Percentiles rank a stretch among this genome's conserved stretches.
Conservation (phyloP, 805 yeast species). For the Zygosaccharomyces lentus region DNA sequence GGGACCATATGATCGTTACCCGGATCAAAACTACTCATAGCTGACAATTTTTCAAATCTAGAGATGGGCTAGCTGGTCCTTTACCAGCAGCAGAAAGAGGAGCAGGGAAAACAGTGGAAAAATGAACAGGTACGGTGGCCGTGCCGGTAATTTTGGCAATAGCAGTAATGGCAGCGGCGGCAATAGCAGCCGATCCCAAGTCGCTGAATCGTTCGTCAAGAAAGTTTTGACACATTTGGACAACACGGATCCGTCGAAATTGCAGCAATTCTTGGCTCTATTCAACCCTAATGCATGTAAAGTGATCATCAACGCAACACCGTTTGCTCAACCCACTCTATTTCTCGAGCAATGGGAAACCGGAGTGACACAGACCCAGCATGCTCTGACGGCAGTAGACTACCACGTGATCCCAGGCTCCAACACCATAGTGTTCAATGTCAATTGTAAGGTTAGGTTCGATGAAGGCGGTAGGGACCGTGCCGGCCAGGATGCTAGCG, state of each 20-base stretch:
- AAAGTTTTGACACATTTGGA: slow-evolving; percentile 35
- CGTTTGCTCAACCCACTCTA: slow-evolving; percentile 29
- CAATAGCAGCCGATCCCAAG: slow-evolving; percentile 25
- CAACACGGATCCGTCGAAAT: slow-evolving; percentile 30
- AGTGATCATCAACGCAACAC: slow-evolving; percentile 31
- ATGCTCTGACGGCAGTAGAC: slow-evolving; percentile 59
- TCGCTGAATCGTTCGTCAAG: slow-evolving; percentile 33
- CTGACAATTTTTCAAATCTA: slow-evolving; percentile 1
- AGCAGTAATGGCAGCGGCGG: slow-evolving; percentile 5
- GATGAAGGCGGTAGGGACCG: slow-evolving; percentile 72
- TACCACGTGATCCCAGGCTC: slow-evolving; percentile 66
- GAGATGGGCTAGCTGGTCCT: slow-evolving; percentile 4
- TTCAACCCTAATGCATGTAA: slow-evolving; percentile 27
- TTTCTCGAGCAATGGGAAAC: slow-evolving; percentile 34
- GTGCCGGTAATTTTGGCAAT: slow-evolving; percentile 3
- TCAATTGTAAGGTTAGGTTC: slow-evolving; percentile 59
- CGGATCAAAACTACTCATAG: neutral
- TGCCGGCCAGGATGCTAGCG: slow-evolving; percentile 59
- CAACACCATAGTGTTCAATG: slow-evolving; percentile 47
- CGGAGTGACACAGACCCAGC: slow-evolving; percentile 46
- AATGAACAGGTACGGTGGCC: slow-evolving; percentile 14
- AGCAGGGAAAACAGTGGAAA: neutral
- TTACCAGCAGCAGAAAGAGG: neutral
- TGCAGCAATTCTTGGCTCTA: slow-evolving; percentile 28
- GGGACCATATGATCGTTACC: neutral